Conservation (phyloP, 768 basidiomycete species). For the Kwoniella dejecticola region DNA sequence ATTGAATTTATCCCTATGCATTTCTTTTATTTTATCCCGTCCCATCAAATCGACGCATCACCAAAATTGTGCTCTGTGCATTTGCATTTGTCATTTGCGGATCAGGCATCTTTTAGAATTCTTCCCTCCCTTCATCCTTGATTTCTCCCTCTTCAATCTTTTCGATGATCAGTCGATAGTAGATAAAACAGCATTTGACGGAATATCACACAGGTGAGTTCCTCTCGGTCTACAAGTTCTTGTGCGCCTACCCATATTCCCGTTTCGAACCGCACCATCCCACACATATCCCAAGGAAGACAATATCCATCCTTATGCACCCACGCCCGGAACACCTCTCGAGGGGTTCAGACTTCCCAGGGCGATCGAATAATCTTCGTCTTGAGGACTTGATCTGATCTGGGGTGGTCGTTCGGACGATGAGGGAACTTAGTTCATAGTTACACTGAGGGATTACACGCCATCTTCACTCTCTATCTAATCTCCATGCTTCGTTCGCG, state of each 20-base stretch:
- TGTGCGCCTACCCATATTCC: too few species aligned
- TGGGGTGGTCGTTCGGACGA: slow-evolving; percentile 36
- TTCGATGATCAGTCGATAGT: too few species aligned
- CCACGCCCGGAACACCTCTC: slow-evolving; percentile 13
- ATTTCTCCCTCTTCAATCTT: too few species aligned
- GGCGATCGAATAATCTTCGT: slow-evolving; percentile 22
- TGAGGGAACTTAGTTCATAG: slow-evolving; percentile 50
- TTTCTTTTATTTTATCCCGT: background rate
- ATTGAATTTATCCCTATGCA: background rate
- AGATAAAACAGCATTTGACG: too few species aligned
- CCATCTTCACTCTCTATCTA: background rate
- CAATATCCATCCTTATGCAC: slow-evolving; percentile 30
- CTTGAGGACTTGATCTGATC: slow-evolving; percentile 20
- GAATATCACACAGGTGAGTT: too few species aligned
- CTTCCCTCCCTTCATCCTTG: background rate
- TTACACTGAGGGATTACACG: slow-evolving; percentile 53
- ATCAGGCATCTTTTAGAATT: background rate
- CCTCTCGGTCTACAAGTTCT: too few species aligned
- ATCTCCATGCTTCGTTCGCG: too few species aligned
- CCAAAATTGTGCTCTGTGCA: background rate
- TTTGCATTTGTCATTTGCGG: background rate
- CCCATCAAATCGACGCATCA: too few species aligned
- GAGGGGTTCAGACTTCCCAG: slow-evolving; percentile 12
- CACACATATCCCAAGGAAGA: slow-evolving; percentile 22
- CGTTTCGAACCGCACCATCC: too few species aligned